Evolutionary conservation across 2,329 filamentous ascomycete species (phyloP).

Genomic region (Epicoccum sorghinum): DNA sequence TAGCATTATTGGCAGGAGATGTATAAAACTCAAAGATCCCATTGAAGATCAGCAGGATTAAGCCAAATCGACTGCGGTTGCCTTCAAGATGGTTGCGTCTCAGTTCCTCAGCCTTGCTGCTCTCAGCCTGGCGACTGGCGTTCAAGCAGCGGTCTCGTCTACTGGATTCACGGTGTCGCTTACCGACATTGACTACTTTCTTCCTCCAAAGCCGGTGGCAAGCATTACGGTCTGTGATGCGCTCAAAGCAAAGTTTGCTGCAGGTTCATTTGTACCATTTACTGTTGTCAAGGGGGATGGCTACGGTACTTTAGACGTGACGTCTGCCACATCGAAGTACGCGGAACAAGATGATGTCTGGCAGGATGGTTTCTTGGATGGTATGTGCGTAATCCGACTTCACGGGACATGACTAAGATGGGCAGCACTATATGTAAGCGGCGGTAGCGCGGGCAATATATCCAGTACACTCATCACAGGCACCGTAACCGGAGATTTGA

Average conservation of each 20-base stretch:
- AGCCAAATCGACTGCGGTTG: too few species aligned
- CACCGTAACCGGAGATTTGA: conserved; percentile 34
- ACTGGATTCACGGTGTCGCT: conserved; percentile 51
- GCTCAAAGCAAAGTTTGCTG: conserved; percentile 25
- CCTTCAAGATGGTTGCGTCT: conserved; percentile 19
- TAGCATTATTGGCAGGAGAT: background rate
- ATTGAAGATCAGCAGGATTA: too few species aligned
- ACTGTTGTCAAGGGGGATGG: conserved; percentile 44
- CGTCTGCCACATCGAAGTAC: conserved; percentile 35
- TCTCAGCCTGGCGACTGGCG: conserved; percentile 8
- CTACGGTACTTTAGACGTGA: conserved; percentile 28
- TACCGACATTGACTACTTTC: conserved; percentile 49
- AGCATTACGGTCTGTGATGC: conserved; percentile 34
- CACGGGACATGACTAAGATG: background rate
- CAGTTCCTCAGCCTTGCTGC: conserved; percentile 9
- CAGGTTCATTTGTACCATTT: conserved; percentile 44
- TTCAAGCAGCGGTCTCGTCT: conserved; percentile 31
- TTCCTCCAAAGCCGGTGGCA: conserved; percentile 46
- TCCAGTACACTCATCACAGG: conserved; percentile 25
- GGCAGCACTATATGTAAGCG: conserved; percentile 30
- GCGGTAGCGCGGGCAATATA: conserved; percentile 23
- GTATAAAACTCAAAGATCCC: background rate
- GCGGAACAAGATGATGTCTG: conserved; percentile 50
- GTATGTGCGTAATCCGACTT: conserved; percentile 15
- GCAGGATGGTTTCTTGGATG: conserved; percentile 48